A percentile compares a stretch with the other conserved stretches of the same genome.
phyloP scores from a whole-genome alignment of 306 rosid species.

The Casuarina cunninghamiana region DNA sequence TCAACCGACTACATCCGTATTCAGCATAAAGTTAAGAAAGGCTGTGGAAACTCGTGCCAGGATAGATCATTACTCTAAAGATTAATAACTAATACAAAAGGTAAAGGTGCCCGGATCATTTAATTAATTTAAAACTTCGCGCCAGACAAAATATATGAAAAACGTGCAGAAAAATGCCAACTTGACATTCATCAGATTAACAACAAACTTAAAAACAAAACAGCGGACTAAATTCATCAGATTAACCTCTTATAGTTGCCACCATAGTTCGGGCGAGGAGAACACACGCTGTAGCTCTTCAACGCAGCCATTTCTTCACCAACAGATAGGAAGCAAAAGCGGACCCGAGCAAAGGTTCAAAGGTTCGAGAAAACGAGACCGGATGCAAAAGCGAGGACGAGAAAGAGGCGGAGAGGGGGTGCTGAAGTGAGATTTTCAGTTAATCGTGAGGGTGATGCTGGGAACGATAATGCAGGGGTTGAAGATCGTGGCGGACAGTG shows the following conservation, averaged over 20 bases:
- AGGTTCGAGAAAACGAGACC: neutral
- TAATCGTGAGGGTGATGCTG: constrained; percentile 11
- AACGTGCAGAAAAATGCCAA: neutral
- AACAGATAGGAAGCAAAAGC: neutral
- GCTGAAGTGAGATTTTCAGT: constrained; percentile 14
- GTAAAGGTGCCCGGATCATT: no score
- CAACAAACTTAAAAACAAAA: neutral
- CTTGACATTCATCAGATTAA: neutral
- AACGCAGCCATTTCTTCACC: constrained; percentile 38
- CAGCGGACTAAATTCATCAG: neutral
- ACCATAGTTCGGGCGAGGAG: constrained; percentile 39
- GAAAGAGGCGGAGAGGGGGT: neutral
- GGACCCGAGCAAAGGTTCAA: neutral
- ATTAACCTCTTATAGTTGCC: constrained; percentile 44
- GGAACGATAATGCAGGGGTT: constrained; percentile 8
- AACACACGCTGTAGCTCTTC: constrained; percentile 42
- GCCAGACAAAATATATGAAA: neutral
- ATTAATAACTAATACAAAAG: no score
- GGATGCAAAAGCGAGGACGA: neutral
- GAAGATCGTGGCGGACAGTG: neutral
- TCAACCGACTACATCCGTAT: no score
- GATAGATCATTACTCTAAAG: no score
- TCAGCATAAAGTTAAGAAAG: no score
- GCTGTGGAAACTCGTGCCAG: no score
- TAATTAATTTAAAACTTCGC: no score